Evolutionary conservation across 1,284 basidiomycete genomes (phyloP).

Genomic region (Cutaneotrichosporon cutaneum): DNA sequence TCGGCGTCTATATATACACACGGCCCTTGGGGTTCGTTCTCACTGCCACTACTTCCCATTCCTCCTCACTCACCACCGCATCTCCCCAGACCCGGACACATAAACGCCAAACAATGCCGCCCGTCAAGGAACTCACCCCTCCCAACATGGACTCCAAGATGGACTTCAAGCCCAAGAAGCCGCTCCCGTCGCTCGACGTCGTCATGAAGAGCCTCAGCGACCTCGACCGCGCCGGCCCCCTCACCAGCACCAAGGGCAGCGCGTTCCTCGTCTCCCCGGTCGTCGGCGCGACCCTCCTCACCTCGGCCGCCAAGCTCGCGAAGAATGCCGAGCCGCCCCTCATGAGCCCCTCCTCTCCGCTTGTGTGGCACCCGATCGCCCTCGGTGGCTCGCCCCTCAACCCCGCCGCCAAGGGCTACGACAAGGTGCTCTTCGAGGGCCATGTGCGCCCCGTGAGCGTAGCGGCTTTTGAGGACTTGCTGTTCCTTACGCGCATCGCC

Average conservation of each 20-base stretch:
- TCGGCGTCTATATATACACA: too few relatives aligned
- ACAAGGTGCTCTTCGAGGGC: not conserved
- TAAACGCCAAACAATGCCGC: not conserved
- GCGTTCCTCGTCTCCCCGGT: not conserved
- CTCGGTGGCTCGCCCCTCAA: not conserved
- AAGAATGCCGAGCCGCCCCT: not conserved
- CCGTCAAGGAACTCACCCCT: not conserved
- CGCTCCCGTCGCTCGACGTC: not conserved
- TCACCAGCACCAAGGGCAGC: not conserved
- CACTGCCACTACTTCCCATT: too few relatives aligned
- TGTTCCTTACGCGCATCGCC: conserved; percentile 1
- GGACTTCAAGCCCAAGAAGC: not conserved
- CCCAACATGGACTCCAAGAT: not conserved
- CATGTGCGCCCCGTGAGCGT: not conserved
- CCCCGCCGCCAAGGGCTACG: not conserved
- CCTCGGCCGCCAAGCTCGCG: not conserved
- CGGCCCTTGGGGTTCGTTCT: too few relatives aligned
- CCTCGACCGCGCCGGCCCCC: not conserved
- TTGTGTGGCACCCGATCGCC: not conserved
- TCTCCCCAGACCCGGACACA: not conserved
- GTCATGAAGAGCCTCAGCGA: not conserved
- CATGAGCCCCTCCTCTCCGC: not conserved
- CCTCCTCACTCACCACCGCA: too few relatives aligned
- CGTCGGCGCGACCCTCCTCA: not conserved
- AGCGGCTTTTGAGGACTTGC: not conserved